A percentile compares a stretch with the other conserved stretches of the same genome.
Conservation (phyloP, 768 basidiomycete genomes). For the Xanthoconium purpureum region DNA sequence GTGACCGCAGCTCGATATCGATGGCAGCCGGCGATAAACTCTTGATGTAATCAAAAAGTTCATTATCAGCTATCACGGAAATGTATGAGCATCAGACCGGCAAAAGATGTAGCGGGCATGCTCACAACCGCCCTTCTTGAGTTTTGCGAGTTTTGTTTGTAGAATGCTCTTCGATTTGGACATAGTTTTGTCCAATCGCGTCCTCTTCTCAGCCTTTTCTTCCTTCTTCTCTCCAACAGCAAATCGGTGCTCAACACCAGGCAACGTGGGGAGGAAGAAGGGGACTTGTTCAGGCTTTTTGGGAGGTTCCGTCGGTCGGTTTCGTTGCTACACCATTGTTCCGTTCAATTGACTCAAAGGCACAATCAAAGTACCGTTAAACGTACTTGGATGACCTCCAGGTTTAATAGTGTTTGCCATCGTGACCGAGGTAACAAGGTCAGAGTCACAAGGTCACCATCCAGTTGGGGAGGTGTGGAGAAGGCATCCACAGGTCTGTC, state of each 20-base stretch:
- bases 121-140: conserved; percentile 70
- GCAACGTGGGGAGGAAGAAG: conserved; percentile 93
- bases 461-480: conserved; percentile 83
- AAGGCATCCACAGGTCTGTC: conserved; percentile 68
- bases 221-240: conserved; percentile 47
- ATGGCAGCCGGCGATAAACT: conserved; percentile 85
- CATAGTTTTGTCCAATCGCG: conserved; percentile 51
- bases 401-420: conserved; percentile 96
- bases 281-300: conserved; percentile 95
- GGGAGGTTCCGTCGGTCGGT: conserved; percentile 94
- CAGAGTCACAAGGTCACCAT: conserved; percentile 88
- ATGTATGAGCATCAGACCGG: conserved; percentile 3
- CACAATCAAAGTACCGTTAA: not conserved
- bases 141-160: conserved; percentile 55
- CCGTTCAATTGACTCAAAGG: not conserved
- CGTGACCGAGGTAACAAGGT: conserved; percentile 87
- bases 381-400: conserved; percentile 87
- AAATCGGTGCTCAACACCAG: conserved; percentile 84
- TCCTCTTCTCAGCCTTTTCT: conserved; percentile 38
- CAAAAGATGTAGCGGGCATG: conserved; percentile 8
- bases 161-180: conserved; percentile 66
- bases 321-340: conserved; percentile 65
- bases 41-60: conserved; percentile 82
- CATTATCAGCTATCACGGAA: conserved; percentile 53
- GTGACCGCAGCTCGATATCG: conserved; percentile 85